phyloP scores from a whole-genome alignment of 495 filamentous ascomycete species.

The Entonaema liquescens region DNA sequence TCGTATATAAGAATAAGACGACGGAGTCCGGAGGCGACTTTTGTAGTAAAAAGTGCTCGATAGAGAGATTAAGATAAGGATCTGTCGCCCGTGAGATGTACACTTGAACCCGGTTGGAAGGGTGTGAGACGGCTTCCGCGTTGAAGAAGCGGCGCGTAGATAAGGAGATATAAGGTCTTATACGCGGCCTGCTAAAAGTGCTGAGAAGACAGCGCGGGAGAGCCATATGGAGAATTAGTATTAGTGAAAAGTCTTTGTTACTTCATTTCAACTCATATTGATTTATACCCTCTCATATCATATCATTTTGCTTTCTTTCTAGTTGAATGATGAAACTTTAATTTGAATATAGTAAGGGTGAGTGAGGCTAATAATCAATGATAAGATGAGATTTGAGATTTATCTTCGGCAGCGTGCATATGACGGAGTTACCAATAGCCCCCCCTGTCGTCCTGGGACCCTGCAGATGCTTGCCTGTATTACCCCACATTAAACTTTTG shows the following conservation, averaged over 20 bases:
- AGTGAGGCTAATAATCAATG: background rate
- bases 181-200: constrained; percentile 4
- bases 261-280: background rate
- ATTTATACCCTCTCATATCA: background rate
- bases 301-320: background rate
- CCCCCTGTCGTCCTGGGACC: background rate
- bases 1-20: constrained; percentile 87
- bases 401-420: background rate
- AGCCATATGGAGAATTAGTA: constrained; percentile 25
- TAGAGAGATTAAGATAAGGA: constrained; percentile 93
- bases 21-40: constrained; percentile 73
- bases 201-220: constrained; percentile 28
- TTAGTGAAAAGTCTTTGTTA: background rate
- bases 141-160: constrained; percentile 34
- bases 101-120: constrained; percentile 58
- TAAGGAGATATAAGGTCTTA: background rate
- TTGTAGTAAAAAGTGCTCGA: constrained; percentile 89
- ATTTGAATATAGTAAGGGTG: background rate
- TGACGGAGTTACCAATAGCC: background rate
- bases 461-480: background rate
- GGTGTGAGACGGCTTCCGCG: constrained; percentile 34
- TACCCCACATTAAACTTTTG: background rate
- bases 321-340: background rate
- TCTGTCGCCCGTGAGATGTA: constrained; percentile 78
- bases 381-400: constrained; percentile 6